Percentiles rank a stretch among this genome's conserved stretches.
Conservation (phyloP, 2,329 filamentous ascomycete species). For the Alternaria sp. region DNA sequence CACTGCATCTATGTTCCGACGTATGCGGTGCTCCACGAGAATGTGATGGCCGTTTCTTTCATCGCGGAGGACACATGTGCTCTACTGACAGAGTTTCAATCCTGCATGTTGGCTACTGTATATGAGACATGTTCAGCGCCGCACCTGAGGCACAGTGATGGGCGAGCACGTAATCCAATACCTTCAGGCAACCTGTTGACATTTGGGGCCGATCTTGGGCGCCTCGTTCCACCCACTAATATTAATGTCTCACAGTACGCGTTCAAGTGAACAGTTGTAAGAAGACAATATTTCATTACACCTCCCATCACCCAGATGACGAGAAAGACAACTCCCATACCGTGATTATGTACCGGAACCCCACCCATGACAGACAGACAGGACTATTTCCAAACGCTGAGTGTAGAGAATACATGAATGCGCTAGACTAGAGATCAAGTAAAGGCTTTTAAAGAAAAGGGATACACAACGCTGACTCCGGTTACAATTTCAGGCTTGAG, state of each 20-base stretch:
- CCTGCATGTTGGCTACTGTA: neutral
- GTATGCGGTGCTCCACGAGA: neutral
- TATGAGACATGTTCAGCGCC: conserved; percentile 4
- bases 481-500: conserved; percentile 38
- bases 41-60: neutral
- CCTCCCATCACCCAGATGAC: conserved; percentile 19
- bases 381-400: conserved; percentile 10
- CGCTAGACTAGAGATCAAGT: conserved; percentile 29
- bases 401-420: conserved; percentile 25
- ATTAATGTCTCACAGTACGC: neutral
- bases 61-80: neutral
- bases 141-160: conserved; percentile 5
- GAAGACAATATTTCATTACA: conserved; percentile 24
- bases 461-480: conserved; percentile 27
- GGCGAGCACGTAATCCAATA: neutral
- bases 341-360: conserved; percentile 20
- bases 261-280: neutral
- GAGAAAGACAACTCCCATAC: conserved; percentile 22
- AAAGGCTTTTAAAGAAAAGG: conserved; percentile 37
- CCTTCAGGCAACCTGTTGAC: neutral
- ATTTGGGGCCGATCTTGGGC: neutral
- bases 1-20: neutral
- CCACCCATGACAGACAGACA: conserved; percentile 22
- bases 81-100: neutral
- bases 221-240: neutral